phyloP scores from a whole-genome alignment of 2,329 filamentous ascomycete species.

The Ceratocystis eucalypticola region DNA sequence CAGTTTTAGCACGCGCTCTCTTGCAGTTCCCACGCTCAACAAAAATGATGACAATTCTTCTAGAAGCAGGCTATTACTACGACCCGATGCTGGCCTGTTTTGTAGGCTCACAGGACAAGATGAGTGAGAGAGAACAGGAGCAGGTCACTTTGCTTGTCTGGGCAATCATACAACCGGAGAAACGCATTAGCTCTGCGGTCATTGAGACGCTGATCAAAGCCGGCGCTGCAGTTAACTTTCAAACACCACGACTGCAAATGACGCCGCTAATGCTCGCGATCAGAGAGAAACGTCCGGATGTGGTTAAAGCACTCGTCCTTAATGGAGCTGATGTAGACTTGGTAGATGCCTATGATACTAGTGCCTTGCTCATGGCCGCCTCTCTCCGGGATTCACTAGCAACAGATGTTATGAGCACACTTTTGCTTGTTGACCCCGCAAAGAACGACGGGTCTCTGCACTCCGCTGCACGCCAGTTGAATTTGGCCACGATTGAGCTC shows the following conservation, averaged over 20 bases:
- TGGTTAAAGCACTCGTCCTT: conserved; percentile 43
- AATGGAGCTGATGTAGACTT: conserved; percentile 47
- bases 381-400: conserved; percentile 39
- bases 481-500: conserved; percentile 41
- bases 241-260: conserved; percentile 28
- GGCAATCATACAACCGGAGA: conserved; percentile 49
- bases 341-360: conserved; percentile 42
- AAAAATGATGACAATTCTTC: conserved; percentile 37
- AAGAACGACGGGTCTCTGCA: conserved; percentile 54
- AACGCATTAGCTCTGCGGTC: conserved; percentile 44
- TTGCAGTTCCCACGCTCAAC: conserved; percentile 41
- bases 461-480: conserved; percentile 47
- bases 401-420: conserved; percentile 39
- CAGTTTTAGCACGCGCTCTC: conserved; percentile 40
- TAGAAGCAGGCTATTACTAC: conserved; percentile 47
- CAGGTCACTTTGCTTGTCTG: conserved; percentile 44
- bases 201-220: conserved; percentile 43
- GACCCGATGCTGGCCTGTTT: conserved; percentile 31
- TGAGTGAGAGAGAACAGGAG: conserved; percentile 39
- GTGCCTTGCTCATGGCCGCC: conserved; percentile 47
- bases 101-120: conserved; percentile 27
- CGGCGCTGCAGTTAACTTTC: conserved; percentile 44
- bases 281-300: conserved; percentile 39
- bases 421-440: conserved; percentile 43
- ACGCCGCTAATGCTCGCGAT: conserved; percentile 50